Percentiles rank a stretch among this genome's conserved stretches.
Conservation (phyloP, 305 asterid species). For the Solanum hybrid region DNA sequence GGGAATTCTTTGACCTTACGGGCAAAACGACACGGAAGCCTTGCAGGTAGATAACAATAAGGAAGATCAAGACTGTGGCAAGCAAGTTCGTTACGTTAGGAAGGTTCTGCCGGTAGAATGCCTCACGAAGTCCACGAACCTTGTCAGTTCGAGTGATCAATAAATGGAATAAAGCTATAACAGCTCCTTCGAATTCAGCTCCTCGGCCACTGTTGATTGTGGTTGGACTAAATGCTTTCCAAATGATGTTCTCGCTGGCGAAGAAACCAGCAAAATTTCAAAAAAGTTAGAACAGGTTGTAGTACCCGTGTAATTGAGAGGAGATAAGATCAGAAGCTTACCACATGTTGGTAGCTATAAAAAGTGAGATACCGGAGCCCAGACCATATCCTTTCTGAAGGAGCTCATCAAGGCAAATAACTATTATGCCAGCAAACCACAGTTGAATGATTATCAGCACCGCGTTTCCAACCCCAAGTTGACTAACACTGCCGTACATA, state of each 20-base stretch:
- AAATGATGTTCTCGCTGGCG: conserved; percentile 56
- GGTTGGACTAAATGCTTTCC: conserved; percentile 75
- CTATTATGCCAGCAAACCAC: conserved; percentile 81
- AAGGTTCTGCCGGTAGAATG: conserved; percentile 71
- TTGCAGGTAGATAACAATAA: conserved; percentile 69
- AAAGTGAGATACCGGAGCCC: conserved; percentile 84
- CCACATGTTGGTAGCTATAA: conserved; percentile 90
- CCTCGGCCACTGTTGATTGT: conserved; percentile 75
- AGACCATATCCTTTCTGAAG: conserved; percentile 88
- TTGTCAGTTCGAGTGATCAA: conserved; percentile 60
- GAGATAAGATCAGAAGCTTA: conserved; percentile 18
- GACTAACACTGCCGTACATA: conserved; percentile 85
- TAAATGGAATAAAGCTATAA: conserved; percentile 68
- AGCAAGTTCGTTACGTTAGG: conserved; percentile 70
- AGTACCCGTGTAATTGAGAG: neutral
- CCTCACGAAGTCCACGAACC: conserved; percentile 66
- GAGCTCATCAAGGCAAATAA: conserved; percentile 80
- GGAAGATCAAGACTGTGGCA: conserved; percentile 67
- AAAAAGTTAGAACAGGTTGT: neutral
- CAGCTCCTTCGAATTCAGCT: conserved; percentile 80
- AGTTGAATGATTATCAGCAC: conserved; percentile 76
- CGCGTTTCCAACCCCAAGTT: conserved; percentile 92
- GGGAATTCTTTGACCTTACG: conserved; percentile 73
- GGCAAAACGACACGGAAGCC: conserved; percentile 81
- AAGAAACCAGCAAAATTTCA: neutral